Conservation (phyloP, 2,329 filamentous ascomycete genomes). For the Diaporthe sp. region DNA sequence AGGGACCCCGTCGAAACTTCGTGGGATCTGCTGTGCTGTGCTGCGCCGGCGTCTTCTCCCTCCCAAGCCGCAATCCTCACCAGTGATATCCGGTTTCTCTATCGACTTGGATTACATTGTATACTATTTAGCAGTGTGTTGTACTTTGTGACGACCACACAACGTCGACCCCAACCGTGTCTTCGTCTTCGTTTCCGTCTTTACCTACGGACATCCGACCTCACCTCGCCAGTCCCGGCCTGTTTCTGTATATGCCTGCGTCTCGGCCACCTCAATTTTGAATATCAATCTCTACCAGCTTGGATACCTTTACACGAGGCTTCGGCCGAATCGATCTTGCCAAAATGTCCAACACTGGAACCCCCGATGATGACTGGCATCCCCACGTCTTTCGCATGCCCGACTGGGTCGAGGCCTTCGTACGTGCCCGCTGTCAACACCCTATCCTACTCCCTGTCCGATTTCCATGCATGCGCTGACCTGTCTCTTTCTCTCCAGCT, state of each 20-base stretch:
- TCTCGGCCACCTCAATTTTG: neutral
- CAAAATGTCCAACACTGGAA: slow-evolving; percentile 32
- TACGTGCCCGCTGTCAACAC: slow-evolving; percentile 42
- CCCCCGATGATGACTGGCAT: slow-evolving; percentile 39
- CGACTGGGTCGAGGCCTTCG: slow-evolving; percentile 53
- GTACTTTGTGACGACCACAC: neutral
- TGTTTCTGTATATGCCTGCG: neutral
- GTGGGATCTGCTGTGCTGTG: neutral
- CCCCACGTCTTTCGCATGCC: slow-evolving; percentile 48
- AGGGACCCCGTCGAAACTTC: neutral
- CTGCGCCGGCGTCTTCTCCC: neutral
- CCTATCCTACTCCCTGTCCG: neutral
- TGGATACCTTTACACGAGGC: neutral
- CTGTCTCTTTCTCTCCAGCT: slow-evolving; percentile 45
- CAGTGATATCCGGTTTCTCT: neutral
- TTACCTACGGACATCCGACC: slow-evolving; percentile 2
- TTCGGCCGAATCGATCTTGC: neutral
- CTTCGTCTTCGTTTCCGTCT: neutral
- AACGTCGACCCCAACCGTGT: neutral
- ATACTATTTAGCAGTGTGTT: neutral
- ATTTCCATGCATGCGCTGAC: neutral
- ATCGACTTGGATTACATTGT: neutral
- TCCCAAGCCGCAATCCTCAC: neutral
- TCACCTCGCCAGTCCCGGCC: neutral
- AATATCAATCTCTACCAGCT: neutral